Conservation (phyloP, 108 stramenopile species). For the Nitzschia sp. region DNA sequence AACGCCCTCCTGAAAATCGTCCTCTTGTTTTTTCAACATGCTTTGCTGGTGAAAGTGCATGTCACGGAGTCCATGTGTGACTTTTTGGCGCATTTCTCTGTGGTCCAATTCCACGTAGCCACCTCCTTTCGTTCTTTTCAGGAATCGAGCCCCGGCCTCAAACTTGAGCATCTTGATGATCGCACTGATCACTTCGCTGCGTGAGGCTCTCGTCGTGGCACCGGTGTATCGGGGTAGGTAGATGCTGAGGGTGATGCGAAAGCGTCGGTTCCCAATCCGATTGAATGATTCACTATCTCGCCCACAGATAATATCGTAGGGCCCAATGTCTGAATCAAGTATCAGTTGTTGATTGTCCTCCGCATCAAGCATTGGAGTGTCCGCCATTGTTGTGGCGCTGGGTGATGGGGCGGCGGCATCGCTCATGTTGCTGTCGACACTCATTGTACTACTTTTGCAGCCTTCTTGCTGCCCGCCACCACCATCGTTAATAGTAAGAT, state of each 20-base stretch:
- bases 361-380: too few species aligned
- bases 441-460: too few species aligned
- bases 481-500: too few species aligned
- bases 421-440: too few species aligned
- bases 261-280: slow-evolving; percentile 39
- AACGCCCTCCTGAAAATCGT: too few species aligned
- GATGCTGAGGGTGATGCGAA: slow-evolving; percentile 33
- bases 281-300: slow-evolving; percentile 31
- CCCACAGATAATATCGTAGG: slow-evolving; percentile 43
- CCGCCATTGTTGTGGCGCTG: too few species aligned
- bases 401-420: too few species aligned
- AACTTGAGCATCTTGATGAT: slow-evolving; percentile 11
- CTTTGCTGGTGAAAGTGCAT: too few species aligned
- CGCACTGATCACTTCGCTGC: slow-evolving; percentile 23
- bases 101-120: slow-evolving; percentile 18
- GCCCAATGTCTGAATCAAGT: too few species aligned
- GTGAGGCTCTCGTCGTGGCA: slow-evolving; percentile 15
- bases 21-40: too few species aligned
- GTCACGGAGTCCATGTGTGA: slow-evolving; percentile 38
- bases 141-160: slow-evolving; percentile 31
- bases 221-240: slow-evolving; percentile 21
- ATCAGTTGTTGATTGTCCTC: too few species aligned
- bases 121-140: slow-evolving; percentile 15
- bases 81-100: slow-evolving; percentile 29
- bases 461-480: too few species aligned